Base-by-base conservation (phyloP, 2,329 filamentous ascomycete species). In the Diaporthe velutina region DNA sequence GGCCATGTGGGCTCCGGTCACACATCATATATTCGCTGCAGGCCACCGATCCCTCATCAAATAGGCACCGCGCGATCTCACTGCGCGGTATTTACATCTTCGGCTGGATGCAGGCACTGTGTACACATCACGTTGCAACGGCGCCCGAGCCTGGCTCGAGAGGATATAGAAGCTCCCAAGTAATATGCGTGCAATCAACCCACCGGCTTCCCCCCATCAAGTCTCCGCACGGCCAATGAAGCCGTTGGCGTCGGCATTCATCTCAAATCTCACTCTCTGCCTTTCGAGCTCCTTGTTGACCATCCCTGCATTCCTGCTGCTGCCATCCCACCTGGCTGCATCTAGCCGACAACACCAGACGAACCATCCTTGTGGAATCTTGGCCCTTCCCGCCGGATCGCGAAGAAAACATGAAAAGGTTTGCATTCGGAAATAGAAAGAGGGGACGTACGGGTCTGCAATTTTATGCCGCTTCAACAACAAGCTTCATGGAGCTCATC, bases 61-160 rank as follows among this genome's bases (percentile, higher is more conserved):
- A 68, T 40, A 40, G 48, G 35, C 30, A 54, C n/a, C 8, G 15
- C 64, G 45, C 64, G 12, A 67, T 52, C 38, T 50, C 30, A 40
- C 35, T 6, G 55, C 57, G 28, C 15, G 40, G 38, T n/a, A 64
- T 33, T 64, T 33, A 38, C 28, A n/a, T 38, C 70, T 28, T 54
- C 57, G 70, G 70, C 45, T 64, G 48, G 70, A 64, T 45, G 70
- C 70, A 72, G 70, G 70, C n/a, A n/a, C n/a, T n/a, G n/a, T n/a
- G n/a, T 72, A 64, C 70, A 48, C 28, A 50, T 35, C 40, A 61
- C 54, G 35, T 33, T 52, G 42, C 70, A 50, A 35, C 30, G 55
- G 33, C 70, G 45, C 10, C 54, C 70, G 25, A 33, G 64, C 5
- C 30, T 38, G 28, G 40, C 38, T 35, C 42, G 30, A 30, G 28